Conservation (phyloP, 192 early-diverging fungal genomes). For the Backusella sp. region DNA sequence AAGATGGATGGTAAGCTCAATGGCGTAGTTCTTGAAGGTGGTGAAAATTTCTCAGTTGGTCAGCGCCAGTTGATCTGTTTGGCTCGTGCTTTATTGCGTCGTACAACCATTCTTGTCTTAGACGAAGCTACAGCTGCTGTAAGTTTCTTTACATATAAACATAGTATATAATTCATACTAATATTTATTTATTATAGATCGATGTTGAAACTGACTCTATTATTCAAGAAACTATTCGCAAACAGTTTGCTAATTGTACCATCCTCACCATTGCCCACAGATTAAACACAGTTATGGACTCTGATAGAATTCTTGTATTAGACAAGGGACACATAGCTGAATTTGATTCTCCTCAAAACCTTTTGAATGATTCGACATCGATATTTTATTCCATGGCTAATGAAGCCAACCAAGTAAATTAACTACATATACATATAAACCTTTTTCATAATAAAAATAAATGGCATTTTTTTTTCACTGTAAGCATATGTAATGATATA, state of each 20-base stretch:
- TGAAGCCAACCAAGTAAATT: constrained; percentile 37
- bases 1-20: constrained; percentile 67
- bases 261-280: constrained; percentile 83
- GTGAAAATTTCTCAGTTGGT: constrained; percentile 82
- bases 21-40: constrained; percentile 68
- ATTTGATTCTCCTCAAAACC: constrained; percentile 62
- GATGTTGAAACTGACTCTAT: constrained; percentile 59
- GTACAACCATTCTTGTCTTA: constrained; percentile 71
- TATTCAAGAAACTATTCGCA: constrained; percentile 75
- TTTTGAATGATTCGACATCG: constrained; percentile 46
- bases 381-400: constrained; percentile 48
- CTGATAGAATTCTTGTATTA: constrained; percentile 69
- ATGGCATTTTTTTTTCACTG: neutral
- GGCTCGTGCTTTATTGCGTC: constrained; percentile 69
- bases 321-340: constrained; percentile 72
- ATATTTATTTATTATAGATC: constrained; percentile 26
- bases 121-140: constrained; percentile 86
- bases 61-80: constrained; percentile 68
- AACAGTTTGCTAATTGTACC: constrained; percentile 71
- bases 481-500: neutral
- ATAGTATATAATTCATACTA: neutral
- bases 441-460: neutral
- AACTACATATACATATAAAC: neutral
- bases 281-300: constrained; percentile 76
- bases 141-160: neutral